Percentiles rank a stretch among this genome's conserved stretches.
Evolutionary conservation across 768 basidiomycete species (phyloP).

Genomic region (Leccinum fibrillosum): DNA sequence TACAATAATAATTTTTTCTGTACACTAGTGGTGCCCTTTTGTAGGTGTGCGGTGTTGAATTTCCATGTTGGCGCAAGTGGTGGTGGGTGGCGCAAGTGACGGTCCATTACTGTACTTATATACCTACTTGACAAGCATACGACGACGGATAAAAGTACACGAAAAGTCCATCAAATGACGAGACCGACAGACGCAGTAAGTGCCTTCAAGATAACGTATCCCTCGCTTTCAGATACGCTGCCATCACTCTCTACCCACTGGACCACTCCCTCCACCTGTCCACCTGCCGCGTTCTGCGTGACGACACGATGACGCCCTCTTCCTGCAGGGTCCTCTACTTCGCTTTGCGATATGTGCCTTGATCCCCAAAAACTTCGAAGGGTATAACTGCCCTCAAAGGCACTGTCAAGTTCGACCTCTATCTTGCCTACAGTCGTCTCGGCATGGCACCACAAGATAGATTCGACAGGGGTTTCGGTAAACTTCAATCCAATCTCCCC

Average conservation of each 20-base stretch:
- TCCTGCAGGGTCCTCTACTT: constrained; percentile 34
- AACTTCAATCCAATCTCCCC: constrained; percentile 29
- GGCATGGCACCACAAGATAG: constrained; percentile 31
- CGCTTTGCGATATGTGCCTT: constrained; percentile 16
- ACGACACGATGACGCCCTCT: constrained; percentile 32
- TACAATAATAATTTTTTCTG: no score
- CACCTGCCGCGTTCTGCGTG: neutral
- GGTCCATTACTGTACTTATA: no score
- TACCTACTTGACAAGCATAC: no score
- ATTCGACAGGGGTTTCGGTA: constrained; percentile 32
- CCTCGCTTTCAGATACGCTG: constrained; percentile 12
- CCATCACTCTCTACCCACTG: constrained; percentile 25
- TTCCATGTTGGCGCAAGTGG: no score
- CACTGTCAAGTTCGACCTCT: constrained; percentile 28
- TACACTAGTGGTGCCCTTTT: no score
- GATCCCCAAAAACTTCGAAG: constrained; percentile 25
- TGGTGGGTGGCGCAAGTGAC: no score
- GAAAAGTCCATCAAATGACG: constrained; percentile 14
- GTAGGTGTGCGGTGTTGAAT: no score
- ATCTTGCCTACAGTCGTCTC: constrained; percentile 28
- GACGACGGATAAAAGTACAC: neutral
- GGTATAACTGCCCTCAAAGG: constrained; percentile 43
- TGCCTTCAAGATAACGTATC: constrained; percentile 16
- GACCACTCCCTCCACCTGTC: constrained; percentile 18
- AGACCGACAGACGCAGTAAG: constrained; percentile 12